Base-by-base conservation (phyloP, 495 filamentous ascomycete genomes). In the Lindgomyces ingoldianus region DNA sequence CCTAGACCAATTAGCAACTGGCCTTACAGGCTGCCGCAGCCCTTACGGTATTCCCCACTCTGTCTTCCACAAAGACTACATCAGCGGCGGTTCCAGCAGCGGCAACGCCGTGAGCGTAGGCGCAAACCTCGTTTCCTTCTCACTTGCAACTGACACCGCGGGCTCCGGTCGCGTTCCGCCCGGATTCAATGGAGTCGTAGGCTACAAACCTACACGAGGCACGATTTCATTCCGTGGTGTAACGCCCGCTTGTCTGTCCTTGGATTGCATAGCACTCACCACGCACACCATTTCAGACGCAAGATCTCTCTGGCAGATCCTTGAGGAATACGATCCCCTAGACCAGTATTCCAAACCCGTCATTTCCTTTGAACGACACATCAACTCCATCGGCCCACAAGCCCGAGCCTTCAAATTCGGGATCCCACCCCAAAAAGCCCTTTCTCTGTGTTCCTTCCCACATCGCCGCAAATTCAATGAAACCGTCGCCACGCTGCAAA, bases 1-100 rank as follows among this genome's bases (percentile, higher is more conserved):
- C 65, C 78, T 89, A 25, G 87, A 89, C 72, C 86, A 89, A 71
- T 76, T 89, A 8, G 87, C 85, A 16, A 89, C 86, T 0, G 87
- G 87, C 11, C 74, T 86, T 2, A 80, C 77, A 22, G 75, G 73
- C 14, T 75, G 83, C 50, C 84, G 87, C 6, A 87, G 84, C 10
- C 86, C 86, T 0, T 87, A 85, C 61, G 87, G 87, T 1, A 78
- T 75, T 29, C 78, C 81, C 1, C 74, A 77, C 36, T 82, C 77
- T 21, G 75, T 84, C 24, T 82, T 77, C 62, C 79, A 83, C 70
- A 73, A 75, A 36, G 73, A 79, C n/a, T 82, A 84, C 65, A 83
- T 87, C 29, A 82, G 82, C 8, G 85, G 85, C 45, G 85, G 85
- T n/a, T 87, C 85, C 0, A 86, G 83, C 12, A 84, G 81, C 10